Base-by-base conservation (phyloP, 768 basidiomycete species). In the Cystofilobasidium macerans region DNA sequence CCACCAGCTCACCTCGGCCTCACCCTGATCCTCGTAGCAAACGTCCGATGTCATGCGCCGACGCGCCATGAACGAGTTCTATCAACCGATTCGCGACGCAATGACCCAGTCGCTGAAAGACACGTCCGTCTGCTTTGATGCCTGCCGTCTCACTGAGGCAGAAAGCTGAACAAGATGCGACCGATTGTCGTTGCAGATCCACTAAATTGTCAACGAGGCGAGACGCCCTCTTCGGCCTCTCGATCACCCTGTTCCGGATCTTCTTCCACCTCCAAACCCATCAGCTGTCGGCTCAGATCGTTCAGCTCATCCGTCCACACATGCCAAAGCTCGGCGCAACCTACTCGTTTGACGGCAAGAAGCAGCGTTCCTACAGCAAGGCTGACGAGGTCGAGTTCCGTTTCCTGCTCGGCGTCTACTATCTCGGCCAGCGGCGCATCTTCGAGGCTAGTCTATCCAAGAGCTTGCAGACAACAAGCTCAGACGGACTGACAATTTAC, bases 231-330 rank as follows among this genome's bases (percentile, higher is more conserved):
- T 56, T 65, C 20, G 33, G 42, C 3, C 65, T 67, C 16, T 58
- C 60, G 42, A 57, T 45, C 30, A 40, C 51, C 35, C 59, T 67
- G 20, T 67, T 67, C 59, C 47, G 58, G 11, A 57, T 62, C 42
- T 61, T 28, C 38, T 61, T 62, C 30, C 40, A 42, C 38, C 61
- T 67, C 18, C 47, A 67, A 12, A 67, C 48, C 20, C 59, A 61
- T 24, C 47, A 67, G 32, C 65, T 67, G 32, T 61, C 58, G 20
- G 45, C 65, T 1, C 65, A 67, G 24, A 67, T 67, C 58, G 42
- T 62, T 30, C 65, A 62, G 42, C 42, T 61, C 51, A 36, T 67
- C 12, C 45, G 38, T 9, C 65, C 65, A n/a, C 64, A 65, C 38
- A 26, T 65, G 16, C 43, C 56, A 6, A 43, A 42, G 28, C 45